These are phyloP conservation scores for Plantago elongata DNA, from an alignment of 257 asterid species.

Conservation along the genomic window DNA sequence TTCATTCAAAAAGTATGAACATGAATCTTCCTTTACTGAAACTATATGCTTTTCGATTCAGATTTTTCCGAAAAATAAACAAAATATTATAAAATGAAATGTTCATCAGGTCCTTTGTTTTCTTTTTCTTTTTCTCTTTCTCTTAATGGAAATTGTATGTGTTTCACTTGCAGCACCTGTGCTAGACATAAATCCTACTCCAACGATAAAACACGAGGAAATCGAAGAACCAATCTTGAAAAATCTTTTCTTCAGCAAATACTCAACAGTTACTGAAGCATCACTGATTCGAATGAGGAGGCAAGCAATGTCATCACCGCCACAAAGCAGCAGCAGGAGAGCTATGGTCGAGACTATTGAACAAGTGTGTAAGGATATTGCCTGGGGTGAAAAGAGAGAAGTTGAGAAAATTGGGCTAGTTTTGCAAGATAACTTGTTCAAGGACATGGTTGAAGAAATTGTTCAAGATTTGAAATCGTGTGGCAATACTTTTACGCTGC, in stretches of 20 bases:
- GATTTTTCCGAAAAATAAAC: too few relatives aligned
- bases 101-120: too few relatives aligned
- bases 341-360: conserved; percentile 67
- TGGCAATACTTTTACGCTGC: conserved; percentile 24
- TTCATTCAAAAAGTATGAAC: not conserved
- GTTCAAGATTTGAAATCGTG: conserved; percentile 42
- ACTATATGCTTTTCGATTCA: too few relatives aligned
- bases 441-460: conserved; percentile 65
- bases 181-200: conserved; percentile 23
- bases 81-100: too few relatives aligned
- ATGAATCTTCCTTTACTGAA: too few relatives aligned
- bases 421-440: conserved; percentile 59
- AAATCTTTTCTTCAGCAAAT: conserved; percentile 21
- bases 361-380: conserved; percentile 68
- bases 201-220: conserved; percentile 39
- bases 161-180: not conserved
- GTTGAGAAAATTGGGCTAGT: conserved; percentile 50
- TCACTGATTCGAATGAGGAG: conserved; percentile 28
- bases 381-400: conserved; percentile 77
- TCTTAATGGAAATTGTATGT: too few relatives aligned
- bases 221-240: conserved; percentile 31
- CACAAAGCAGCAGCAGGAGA: conserved; percentile 49
- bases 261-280: conserved; percentile 22
- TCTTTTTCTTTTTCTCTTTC: too few relatives aligned
- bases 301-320: conserved; percentile 24